Evolutionary conservation across 805 yeast genomes (phyloP).

Genomic region (Ascoidea rubescens): DNA sequence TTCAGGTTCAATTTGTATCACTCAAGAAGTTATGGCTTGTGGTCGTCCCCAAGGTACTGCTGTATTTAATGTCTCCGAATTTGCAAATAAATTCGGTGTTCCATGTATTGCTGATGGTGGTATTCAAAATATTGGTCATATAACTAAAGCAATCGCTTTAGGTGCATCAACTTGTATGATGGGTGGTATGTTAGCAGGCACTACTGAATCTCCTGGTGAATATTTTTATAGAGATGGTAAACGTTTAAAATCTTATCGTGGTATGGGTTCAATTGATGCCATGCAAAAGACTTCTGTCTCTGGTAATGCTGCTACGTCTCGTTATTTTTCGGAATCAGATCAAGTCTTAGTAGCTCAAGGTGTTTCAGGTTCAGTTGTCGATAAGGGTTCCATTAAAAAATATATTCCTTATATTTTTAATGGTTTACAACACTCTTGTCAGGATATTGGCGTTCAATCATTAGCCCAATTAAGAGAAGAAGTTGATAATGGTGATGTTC

Average conservation of each 20-base stretch:
- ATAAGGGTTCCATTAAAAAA: constrained; percentile 89
- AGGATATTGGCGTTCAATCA: constrained; percentile 85
- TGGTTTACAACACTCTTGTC: constrained; percentile 97
- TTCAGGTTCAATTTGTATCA: constrained; percentile 97
- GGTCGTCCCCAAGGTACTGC: constrained; percentile 99
- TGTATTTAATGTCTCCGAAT: constrained; percentile 85
- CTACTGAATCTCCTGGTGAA: constrained; percentile 96
- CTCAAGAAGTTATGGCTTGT: constrained; percentile 99
- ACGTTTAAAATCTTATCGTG: constrained; percentile 94
- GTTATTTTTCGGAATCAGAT: constrained; percentile 95
- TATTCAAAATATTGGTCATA: constrained; percentile 96
- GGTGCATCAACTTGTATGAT: constrained; percentile 98
- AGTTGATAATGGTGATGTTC: constrained; percentile 55
- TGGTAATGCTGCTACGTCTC: constrained; percentile 95
- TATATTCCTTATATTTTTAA: constrained; percentile 87
- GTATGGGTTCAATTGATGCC: constrained; percentile 99
- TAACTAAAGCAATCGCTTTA: constrained; percentile 88
- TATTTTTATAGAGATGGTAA: constrained; percentile 97
- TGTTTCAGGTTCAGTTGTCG: constrained; percentile 93
- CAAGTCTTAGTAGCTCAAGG: constrained; percentile 97
- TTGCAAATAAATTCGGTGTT: constrained; percentile 90
- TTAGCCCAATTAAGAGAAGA: constrained; percentile 45
- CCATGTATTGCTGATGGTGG: constrained; percentile 99
- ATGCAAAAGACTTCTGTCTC: constrained; percentile 81
- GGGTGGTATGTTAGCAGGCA: constrained; percentile 99